phyloP scores from a whole-genome alignment of 345 rosid species.

The Leavenworthia alabamica region DNA sequence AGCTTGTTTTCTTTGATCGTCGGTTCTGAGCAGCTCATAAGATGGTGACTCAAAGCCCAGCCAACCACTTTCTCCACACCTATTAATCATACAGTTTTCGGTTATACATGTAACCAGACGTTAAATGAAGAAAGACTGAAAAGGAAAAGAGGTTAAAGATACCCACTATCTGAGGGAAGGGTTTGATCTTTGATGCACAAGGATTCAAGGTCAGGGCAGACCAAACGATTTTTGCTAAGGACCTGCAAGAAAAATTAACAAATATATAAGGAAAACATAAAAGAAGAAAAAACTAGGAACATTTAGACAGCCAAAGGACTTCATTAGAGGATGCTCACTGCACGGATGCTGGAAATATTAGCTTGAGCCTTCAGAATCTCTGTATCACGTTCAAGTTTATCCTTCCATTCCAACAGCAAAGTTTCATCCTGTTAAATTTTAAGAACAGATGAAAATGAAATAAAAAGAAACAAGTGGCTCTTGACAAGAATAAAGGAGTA shows the following conservation, averaged over 20 bases:
- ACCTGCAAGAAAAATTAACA: conserved; percentile 40
- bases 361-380: conserved; percentile 80
- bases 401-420: conserved; percentile 87
- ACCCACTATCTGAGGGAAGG: conserved; percentile 64
- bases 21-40: conserved; percentile 61
- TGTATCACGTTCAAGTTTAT: conserved; percentile 76
- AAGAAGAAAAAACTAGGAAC: neutral
- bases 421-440: conserved; percentile 64
- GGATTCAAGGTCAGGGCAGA: conserved; percentile 68
- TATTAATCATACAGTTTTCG: conserved; percentile 13
- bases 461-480: neutral
- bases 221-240: conserved; percentile 53
- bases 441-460: conserved; percentile 13
- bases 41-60: conserved; percentile 78
- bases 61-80: conserved; percentile 94
- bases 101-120: neutral
- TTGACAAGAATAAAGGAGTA: neutral
- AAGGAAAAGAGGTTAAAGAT: conserved; percentile 8
- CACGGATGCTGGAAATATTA: conserved; percentile 53
- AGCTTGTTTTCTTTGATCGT: conserved; percentile 53
- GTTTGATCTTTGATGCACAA: conserved; percentile 74
- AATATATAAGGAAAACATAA: neutral
- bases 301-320: neutral
- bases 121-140: conserved; percentile 1
- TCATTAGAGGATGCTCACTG: conserved; percentile 44